These are phyloP conservation scores for Boletus rubroflammeus DNA, from an alignment of 768 basidiomycete species.

Conservation along the genomic window DNA sequence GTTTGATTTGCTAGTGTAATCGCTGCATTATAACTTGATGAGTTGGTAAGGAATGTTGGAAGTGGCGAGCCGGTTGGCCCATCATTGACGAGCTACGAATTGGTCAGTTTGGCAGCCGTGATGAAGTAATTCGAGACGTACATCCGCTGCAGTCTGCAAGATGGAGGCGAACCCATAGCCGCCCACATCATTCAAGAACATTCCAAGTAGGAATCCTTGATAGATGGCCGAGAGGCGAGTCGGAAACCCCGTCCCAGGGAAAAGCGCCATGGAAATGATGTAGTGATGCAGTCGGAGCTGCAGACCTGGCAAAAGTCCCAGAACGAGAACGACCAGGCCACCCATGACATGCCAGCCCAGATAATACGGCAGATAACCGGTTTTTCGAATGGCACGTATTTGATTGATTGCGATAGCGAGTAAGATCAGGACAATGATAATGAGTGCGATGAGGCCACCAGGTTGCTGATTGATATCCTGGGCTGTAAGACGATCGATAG, in stretches of 20 bases:
- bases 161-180: conserved; percentile 81
- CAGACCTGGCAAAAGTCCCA: conserved; percentile 67
- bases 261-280: conserved; percentile 66
- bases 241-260: conserved; percentile 78
- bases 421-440: conserved; percentile 64
- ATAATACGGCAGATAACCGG: conserved; percentile 79
- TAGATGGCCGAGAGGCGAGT: conserved; percentile 76
- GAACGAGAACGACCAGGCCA: conserved; percentile 59
- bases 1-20: conserved; percentile 53
- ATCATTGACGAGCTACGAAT: conserved; percentile 64
- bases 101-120: neutral
- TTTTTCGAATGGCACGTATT: conserved; percentile 76
- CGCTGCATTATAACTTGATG: conserved; percentile 58
- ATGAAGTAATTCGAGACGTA: conserved; percentile 31
- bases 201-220: conserved; percentile 77
- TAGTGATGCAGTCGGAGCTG: conserved; percentile 80
- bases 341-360: conserved; percentile 68
- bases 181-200: conserved; percentile 77
- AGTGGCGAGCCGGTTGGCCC: conserved; percentile 65
- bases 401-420: conserved; percentile 66
- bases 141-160: conserved; percentile 69
- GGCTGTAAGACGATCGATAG: conserved; percentile 70
- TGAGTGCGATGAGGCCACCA: conserved; percentile 64
- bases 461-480: conserved; percentile 61
- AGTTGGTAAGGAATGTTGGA: conserved; percentile 70